Evolutionary conservation across 176 grass and related monocot genomes (phyloP).

Genomic region (Carex myosuroides): DNA sequence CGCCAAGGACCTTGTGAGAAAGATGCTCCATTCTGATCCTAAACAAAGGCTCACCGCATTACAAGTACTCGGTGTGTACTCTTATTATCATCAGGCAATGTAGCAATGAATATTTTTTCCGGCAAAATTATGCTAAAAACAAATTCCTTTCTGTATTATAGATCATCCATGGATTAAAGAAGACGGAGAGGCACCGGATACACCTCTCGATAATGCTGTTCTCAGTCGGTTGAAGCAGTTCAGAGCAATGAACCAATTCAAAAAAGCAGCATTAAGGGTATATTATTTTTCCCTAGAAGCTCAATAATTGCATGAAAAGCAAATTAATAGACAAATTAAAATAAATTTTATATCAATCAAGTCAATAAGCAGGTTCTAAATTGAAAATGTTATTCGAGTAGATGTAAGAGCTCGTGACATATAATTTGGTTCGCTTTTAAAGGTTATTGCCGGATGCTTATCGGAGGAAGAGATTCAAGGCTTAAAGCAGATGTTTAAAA

Average conservation of each 20-base stretch:
- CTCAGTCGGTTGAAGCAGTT: slow-evolving; percentile 79
- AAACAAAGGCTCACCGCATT: slow-evolving; percentile 64
- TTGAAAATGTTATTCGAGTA: background rate
- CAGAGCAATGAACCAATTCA: slow-evolving; percentile 92
- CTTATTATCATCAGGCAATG: background rate
- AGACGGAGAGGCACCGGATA: slow-evolving; percentile 81
- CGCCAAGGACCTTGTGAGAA: slow-evolving; percentile 78
- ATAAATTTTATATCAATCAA: background rate
- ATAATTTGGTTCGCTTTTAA: background rate
- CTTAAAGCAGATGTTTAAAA: slow-evolving; percentile 83
- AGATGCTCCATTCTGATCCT: slow-evolving; percentile 69
- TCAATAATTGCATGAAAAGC: background rate
- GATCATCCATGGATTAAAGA: slow-evolving; percentile 93
- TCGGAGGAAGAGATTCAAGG: slow-evolving; percentile 83
- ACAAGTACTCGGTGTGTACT: slow-evolving; percentile 59
- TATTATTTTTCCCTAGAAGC: background rate
- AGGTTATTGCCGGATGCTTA: slow-evolving; percentile 75
- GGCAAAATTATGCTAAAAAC: background rate
- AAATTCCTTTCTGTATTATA: slow-evolving; percentile 1
- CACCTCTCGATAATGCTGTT: slow-evolving; percentile 69
- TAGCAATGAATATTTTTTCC: background rate
- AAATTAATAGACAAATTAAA: background rate
- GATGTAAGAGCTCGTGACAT: background rate
- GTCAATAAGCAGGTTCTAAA: background rate
- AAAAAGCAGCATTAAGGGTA: slow-evolving; percentile 81